These are phyloP conservation scores for Penicillium italicum DNA, from an alignment of 2,329 filamentous ascomycete species.

Conservation along the genomic window DNA sequence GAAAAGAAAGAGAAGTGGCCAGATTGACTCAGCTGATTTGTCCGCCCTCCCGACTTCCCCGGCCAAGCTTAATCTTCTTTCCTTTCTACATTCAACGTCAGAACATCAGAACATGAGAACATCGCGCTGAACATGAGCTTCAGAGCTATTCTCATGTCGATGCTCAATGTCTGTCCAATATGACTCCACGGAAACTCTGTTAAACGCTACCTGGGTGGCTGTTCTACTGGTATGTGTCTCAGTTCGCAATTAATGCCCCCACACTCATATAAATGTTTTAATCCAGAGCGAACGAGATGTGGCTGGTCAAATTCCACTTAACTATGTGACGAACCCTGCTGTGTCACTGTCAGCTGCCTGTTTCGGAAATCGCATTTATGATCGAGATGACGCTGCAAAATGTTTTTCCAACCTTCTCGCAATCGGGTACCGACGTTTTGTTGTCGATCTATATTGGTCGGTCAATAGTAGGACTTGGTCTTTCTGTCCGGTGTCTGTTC, in stretches of 20 bases:
- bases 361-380: conserved; percentile 54
- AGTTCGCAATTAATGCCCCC: not conserved
- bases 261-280: conserved; percentile 10
- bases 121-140: not conserved
- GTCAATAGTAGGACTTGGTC: conserved; percentile 52
- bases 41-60: conserved; percentile 16
- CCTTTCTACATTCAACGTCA: not conserved
- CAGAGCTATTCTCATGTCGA: not conserved
- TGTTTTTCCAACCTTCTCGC: conserved; percentile 63
- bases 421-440: conserved; percentile 56
- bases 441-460: conserved; percentile 65
- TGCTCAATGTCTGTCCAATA: conserved; percentile 44
- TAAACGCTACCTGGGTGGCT: conserved; percentile 39
- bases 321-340: conserved; percentile 57
- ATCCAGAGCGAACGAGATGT: conserved; percentile 60
- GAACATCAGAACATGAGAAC: too few relatives aligned
- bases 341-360: conserved; percentile 58
- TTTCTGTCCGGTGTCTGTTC: conserved; percentile 58
- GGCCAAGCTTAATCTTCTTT: not conserved
- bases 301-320: conserved; percentile 57
- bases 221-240: conserved; percentile 37
- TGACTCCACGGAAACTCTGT: conserved; percentile 36
- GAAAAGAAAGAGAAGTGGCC: conserved; percentile 23
- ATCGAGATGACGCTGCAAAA: conserved; percentile 48
- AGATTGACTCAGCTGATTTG: conserved; percentile 30